A percentile compares a stretch with the other conserved stretches of the same genome.
Evolutionary conservation across 1,284 basidiomycete species (phyloP).

Genomic region (Ceratobasidium sp.): DNA sequence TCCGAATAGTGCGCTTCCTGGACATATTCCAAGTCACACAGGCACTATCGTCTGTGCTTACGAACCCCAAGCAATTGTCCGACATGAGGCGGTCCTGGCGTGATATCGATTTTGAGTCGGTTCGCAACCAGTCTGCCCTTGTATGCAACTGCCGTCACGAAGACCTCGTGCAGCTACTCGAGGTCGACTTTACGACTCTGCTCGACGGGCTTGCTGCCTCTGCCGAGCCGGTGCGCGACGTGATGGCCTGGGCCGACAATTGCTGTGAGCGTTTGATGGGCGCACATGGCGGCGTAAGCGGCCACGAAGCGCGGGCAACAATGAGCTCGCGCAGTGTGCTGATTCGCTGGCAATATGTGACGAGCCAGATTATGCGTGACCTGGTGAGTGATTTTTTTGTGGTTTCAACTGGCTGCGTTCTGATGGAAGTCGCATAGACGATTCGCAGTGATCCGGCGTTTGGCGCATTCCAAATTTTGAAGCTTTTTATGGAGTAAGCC

Average conservation of each 20-base stretch:
- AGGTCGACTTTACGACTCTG: slow-evolving; percentile 84
- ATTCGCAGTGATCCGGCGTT: slow-evolving; percentile 90
- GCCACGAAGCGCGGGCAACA: slow-evolving; percentile 76
- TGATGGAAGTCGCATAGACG: slow-evolving; percentile 63
- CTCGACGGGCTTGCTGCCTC: slow-evolving; percentile 65
- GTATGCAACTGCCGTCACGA: slow-evolving; percentile 92
- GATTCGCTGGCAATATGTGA: slow-evolving; percentile 91
- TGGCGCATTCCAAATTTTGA: slow-evolving; percentile 89
- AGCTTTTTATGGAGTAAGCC: slow-evolving; percentile 86
- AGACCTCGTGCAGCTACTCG: slow-evolving; percentile 83
- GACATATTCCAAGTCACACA: slow-evolving; percentile 92
- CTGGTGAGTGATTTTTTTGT: slow-evolving; percentile 66
- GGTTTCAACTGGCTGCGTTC: slow-evolving; percentile 13
- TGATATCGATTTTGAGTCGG: slow-evolving; percentile 88
- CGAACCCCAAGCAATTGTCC: slow-evolving; percentile 82
- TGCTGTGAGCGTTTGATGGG: slow-evolving; percentile 87
- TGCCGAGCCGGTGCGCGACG: slow-evolving; percentile 85
- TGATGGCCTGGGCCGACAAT: slow-evolving; percentile 90
- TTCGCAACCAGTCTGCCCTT: slow-evolving; percentile 88
- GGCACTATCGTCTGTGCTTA: slow-evolving; percentile 84
- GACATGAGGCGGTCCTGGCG: slow-evolving; percentile 90
- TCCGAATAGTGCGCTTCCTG: slow-evolving; percentile 77
- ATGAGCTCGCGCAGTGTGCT: slow-evolving; percentile 87
- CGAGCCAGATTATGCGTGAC: slow-evolving; percentile 89
- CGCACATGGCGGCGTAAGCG: slow-evolving; percentile 57